phyloP scores from a whole-genome alignment of 2,329 filamentous ascomycete genomes.

The Fusarium oligoseptatum region DNA sequence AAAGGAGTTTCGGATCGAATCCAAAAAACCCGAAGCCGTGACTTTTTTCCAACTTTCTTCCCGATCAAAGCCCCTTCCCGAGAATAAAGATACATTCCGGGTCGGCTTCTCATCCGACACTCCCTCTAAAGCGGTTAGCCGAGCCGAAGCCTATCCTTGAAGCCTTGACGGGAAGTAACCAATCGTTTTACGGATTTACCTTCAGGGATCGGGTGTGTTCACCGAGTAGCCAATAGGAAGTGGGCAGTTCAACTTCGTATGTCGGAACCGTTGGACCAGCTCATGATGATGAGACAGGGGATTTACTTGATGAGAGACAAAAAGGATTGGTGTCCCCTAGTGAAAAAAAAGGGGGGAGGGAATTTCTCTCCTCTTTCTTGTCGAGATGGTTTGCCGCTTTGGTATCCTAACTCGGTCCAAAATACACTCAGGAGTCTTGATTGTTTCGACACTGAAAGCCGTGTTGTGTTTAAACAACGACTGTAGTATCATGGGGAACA shows the following conservation, averaged over 20 bases:
- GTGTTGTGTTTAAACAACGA: not conserved
- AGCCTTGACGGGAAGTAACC: not conserved
- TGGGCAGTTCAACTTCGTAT: not conserved
- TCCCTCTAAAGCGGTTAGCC: not conserved
- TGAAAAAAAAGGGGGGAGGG: not conserved
- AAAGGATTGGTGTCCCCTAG: not conserved
- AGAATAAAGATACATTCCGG: not conserved
- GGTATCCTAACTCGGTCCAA: not conserved
- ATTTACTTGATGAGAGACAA: not conserved
- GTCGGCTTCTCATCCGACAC: conserved; percentile 18
- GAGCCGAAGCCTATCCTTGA: not conserved
- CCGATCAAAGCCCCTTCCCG: not conserved
- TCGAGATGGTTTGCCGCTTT: not conserved
- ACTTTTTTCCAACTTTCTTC: not conserved
- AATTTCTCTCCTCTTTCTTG: not conserved
- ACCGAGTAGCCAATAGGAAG: not conserved
- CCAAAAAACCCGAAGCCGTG: conserved; percentile 3
- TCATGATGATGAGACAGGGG: not conserved
- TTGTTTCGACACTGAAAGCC: not conserved
- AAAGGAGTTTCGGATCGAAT: not conserved
- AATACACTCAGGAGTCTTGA: not conserved
- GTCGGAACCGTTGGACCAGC: not conserved
- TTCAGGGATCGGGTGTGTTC: not conserved
- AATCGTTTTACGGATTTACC: not conserved
- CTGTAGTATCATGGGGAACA: not conserved